These are phyloP conservation scores for Podila minutissima DNA, from an alignment of 192 early-diverging fungal genomes.

Conservation along the genomic window DNA sequence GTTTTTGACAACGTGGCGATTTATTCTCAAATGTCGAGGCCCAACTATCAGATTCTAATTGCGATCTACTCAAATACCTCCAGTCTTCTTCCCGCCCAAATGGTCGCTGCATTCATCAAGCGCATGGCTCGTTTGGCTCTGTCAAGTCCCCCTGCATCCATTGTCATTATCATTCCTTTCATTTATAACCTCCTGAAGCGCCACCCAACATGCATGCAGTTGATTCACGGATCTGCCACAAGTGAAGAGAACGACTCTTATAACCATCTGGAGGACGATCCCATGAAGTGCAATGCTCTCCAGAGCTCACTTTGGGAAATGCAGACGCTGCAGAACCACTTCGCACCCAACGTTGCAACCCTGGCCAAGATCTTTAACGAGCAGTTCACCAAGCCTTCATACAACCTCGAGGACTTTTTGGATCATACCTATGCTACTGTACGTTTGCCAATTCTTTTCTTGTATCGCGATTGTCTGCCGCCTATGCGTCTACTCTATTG, in stretches of 20 bases:
- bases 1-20: constrained; percentile 13
- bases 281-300: constrained; percentile 80
- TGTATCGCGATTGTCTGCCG: background rate
- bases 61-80: background rate
- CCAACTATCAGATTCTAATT: background rate
- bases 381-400: constrained; percentile 86
- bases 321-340: constrained; percentile 87
- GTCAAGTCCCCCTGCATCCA: constrained; percentile 85
- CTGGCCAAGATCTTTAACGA: constrained; percentile 89
- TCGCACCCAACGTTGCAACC: constrained; percentile 85
- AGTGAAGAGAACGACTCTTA: constrained; percentile 61
- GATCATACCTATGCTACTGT: constrained; percentile 85
- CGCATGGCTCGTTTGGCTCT: constrained; percentile 86
- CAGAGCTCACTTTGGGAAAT: constrained; percentile 96
- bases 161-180: constrained; percentile 87
- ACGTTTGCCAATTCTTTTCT: background rate
- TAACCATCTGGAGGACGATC: constrained; percentile 71
- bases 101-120: constrained; percentile 96
- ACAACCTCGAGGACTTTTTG: constrained; percentile 95
- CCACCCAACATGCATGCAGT: constrained; percentile 88
- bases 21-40: background rate
- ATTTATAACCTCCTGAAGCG: constrained; percentile 93
- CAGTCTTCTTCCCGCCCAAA: constrained; percentile 87
- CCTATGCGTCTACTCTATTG: background rate
- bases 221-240: constrained; percentile 79